Evolutionary conservation across 306 rosid species (phyloP).

Genomic region (Cicer arietinum): DNA sequence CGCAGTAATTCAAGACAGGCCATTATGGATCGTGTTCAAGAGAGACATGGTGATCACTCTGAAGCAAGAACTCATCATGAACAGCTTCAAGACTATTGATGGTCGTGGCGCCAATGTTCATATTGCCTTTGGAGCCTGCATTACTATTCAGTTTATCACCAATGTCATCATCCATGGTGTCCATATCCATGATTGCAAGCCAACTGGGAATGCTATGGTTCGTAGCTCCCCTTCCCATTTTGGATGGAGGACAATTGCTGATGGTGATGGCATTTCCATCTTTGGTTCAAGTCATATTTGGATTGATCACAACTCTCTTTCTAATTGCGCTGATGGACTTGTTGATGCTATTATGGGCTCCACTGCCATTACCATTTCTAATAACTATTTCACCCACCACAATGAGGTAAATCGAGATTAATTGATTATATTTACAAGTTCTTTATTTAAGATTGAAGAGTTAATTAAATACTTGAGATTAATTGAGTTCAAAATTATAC

Average conservation of each 20-base stretch:
- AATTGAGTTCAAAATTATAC: slow-evolving; percentile 32
- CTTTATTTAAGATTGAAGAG: neutral
- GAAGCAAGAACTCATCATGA: slow-evolving; percentile 90
- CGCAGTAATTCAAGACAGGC: slow-evolving; percentile 85
- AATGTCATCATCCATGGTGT: slow-evolving; percentile 91
- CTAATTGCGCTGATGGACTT: slow-evolving; percentile 90
- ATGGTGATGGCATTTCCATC: slow-evolving; percentile 86
- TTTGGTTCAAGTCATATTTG: slow-evolving; percentile 88
- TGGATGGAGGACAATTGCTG: slow-evolving; percentile 96
- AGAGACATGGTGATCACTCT: slow-evolving; percentile 93
- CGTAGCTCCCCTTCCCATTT: slow-evolving; percentile 91
- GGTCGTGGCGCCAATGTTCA: slow-evolving; percentile 89
- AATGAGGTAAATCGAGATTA: slow-evolving; percentile 63
- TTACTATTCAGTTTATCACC: slow-evolving; percentile 82
- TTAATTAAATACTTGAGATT: neutral
- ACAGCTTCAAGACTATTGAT: slow-evolving; percentile 96
- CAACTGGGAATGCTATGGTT: slow-evolving; percentile 94
- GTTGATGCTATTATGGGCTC: slow-evolving; percentile 93
- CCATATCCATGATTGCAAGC: slow-evolving; percentile 84
- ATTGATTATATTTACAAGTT: neutral
- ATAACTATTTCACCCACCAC: slow-evolving; percentile 91
- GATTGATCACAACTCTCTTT: slow-evolving; percentile 89
- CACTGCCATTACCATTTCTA: slow-evolving; percentile 88
- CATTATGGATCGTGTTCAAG: slow-evolving; percentile 96
- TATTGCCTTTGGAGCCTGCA: slow-evolving; percentile 89